phyloP scores from a whole-genome alignment of 805 yeast species.

The Ogataea ganodermae region DNA sequence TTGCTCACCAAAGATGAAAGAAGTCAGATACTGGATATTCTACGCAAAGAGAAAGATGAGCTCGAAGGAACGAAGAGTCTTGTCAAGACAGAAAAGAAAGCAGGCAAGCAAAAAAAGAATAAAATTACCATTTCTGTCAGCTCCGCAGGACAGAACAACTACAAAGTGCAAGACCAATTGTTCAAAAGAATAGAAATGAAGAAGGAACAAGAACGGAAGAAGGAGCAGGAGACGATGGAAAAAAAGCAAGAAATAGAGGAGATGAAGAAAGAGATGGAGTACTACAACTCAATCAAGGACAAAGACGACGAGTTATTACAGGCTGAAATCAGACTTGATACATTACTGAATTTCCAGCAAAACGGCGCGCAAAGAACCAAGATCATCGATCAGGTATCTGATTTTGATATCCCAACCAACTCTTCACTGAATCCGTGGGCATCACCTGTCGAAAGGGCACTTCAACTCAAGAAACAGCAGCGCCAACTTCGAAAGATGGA shows the following conservation, averaged over 20 bases:
- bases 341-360: conserved; percentile 75
- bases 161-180: conserved; percentile 66
- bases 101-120: conserved; percentile 38
- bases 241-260: conserved; percentile 41
- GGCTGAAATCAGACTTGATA: conserved; percentile 77
- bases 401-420: conserved; percentile 62
- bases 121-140: conserved; percentile 56
- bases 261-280: conserved; percentile 46
- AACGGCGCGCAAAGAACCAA: conserved; percentile 88
- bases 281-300: conserved; percentile 40
- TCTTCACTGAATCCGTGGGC: conserved; percentile 72
- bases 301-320: conserved; percentile 59
- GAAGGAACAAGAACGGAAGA: conserved; percentile 36
- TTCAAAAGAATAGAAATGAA: conserved; percentile 60
- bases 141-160: conserved; percentile 64
- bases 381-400: conserved; percentile 91
- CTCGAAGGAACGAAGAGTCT: conserved; percentile 34
- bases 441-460: conserved; percentile 81
- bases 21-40: conserved; percentile 51
- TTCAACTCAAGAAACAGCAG: conserved; percentile 85
- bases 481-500: conserved; percentile 66
- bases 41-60: conserved; percentile 54
- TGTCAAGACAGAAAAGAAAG: conserved; percentile 17
- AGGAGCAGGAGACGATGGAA: conserved; percentile 39
- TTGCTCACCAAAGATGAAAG: conserved; percentile 66